Evolutionary conservation across 106 monocot species (phyloP), one percentile per base, ranked within the genome.

Genomic region (Hemerocallis citrina): DNA sequence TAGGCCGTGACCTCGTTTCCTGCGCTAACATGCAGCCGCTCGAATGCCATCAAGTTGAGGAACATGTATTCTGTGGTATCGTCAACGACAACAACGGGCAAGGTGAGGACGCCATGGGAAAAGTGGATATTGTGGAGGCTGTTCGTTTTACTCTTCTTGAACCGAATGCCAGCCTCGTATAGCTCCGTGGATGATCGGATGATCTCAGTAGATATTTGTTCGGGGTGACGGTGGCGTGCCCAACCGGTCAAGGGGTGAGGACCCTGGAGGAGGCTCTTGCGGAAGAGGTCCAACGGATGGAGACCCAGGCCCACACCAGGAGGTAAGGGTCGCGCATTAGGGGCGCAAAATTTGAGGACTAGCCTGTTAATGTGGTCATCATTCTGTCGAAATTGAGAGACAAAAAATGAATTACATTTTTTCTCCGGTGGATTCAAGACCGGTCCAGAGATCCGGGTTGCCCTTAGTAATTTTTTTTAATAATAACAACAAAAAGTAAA

Each of bases 21-120:
- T 7, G 89, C 83, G 20, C 75, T 71, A 3, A 66, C 66, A 47
- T 94, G 94, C 15, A 94, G 82, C 8, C 86, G 74, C 78, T 94
- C 94, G 72, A 89, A 89, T 14, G 89, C 94, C 94, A 86, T 94
- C 32, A 92, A 67, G 55, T 92, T 88, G 22, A 88, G 81, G 68
- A 78, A 71, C 67, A 79, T 42, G 71, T 68, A 81, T 64, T 88
- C 84, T 12, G 79, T 84, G 2, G 74, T 15, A 25, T 92, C 88
- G 60, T 88, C 88, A 8, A 92, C 92, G 5, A 77, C 68, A 30
- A 88, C 49, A 10, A 48, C 52, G 2, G 88, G 92, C 1, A 92
- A 70, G 20, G 31, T 63, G 21, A 92, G 83, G 17, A 79, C 76
- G 22, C 88, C 92, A 62, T 72, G 72, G 16, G 55, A 27, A 71